Evolutionary conservation across 331 rosid genomes (phyloP), one percentile per base, ranked within the genome.

Genomic region (Cydonia oblonga): DNA sequence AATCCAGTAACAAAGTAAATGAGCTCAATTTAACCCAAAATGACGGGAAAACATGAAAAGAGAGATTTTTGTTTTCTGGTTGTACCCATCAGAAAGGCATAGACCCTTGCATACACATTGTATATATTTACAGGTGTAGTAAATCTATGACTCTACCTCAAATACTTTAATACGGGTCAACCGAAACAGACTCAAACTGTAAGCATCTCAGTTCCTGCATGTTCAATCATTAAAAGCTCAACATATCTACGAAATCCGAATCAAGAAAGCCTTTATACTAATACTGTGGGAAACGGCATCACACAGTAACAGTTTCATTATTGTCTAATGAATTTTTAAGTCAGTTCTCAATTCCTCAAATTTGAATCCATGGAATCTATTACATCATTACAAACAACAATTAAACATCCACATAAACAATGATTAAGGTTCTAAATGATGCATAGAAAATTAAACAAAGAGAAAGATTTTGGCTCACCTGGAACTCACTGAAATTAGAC

Each of bases 401-500:
- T 2, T 15, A 49, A 49, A 49, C 20, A 49, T 6, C 54, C 7
- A 18, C 20, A 49, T 49, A 49, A 18, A 49, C 20, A 49, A 16
- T 49, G 19, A 49, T 49, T 49, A 49, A 49, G 68, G 26, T 25
- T 19, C 25, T 8, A 23, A 22, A 62, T 12, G 10, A 59, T 3
- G 12, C 5, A 62, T 35, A 42, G 23, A 2, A 62, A 70, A 52
- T 1, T 20, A 12, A 23, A 72, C 63, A 24, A 57, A 67, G n/a
- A 51, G 25, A 76, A 65, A 68, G n/a, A 16, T 40, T 49, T 28
- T 32, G 52, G 66, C 81, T 79, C 52, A 90, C 97, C 97, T 91
- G 96, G 81, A 93, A 93, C 72, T 87, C 84, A 2, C 82, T 83
- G 78, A 93, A 93, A 80, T 85, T 84, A 2, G 86, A 83, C 63